Conservation (phyloP, 441 rosid genomes). For the Euphorbia corollata region DNA sequence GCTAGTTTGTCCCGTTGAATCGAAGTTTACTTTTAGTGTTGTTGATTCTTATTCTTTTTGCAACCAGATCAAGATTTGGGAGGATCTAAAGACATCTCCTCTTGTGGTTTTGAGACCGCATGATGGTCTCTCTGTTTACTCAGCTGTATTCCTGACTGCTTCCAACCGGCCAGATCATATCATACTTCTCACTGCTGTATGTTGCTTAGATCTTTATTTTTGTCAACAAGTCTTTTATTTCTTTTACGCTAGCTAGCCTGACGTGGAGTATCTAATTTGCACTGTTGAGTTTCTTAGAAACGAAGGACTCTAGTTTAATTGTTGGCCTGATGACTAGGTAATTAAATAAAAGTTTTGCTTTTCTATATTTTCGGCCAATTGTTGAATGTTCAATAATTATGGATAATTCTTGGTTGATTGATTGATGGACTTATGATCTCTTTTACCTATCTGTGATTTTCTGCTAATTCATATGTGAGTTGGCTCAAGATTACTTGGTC, state of each 20-base stretch:
- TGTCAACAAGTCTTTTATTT: not conserved
- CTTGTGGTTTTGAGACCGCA: conserved; percentile 64
- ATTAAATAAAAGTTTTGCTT: not conserved
- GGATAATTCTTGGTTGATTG: no score
- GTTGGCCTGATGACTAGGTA: not conserved
- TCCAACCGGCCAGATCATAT: conserved; percentile 68
- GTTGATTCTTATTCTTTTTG: not conserved
- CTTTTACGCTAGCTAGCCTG: conserved; percentile 1
- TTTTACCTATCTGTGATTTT: not conserved
- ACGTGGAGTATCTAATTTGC: not conserved
- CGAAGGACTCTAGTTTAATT: not conserved
- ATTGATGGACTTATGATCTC: no score
- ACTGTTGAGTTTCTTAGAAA: not conserved
- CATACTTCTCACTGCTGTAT: conserved; percentile 71
- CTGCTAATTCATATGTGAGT: not conserved
- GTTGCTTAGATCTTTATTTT: conserved; percentile 6
- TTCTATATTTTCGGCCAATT: not conserved
- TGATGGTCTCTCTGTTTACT: conserved; percentile 62
- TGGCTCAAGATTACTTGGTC: not conserved
- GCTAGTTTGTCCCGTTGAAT: not conserved
- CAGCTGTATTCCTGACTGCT: conserved; percentile 57
- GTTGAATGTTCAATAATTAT: not conserved
- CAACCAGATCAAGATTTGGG: conserved; percentile 79
- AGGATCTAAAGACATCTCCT: conserved; percentile 58
- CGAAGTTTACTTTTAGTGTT: not conserved